Base-by-base conservation (phyloP, 805 yeast genomes). In the Zygoascus bituminiphila region DNA sequence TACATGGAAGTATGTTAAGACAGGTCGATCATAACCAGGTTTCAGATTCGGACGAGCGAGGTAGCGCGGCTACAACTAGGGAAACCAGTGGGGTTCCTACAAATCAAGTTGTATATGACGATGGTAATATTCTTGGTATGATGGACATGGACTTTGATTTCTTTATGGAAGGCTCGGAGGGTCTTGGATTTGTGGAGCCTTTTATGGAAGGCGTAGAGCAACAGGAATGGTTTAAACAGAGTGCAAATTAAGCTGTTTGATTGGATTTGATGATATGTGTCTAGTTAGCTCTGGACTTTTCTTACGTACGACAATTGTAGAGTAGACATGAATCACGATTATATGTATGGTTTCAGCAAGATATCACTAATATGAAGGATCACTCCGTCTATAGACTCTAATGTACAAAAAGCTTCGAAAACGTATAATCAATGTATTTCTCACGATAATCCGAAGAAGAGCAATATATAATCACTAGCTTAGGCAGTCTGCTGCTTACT, bases 161-260 rank as follows among this genome's bases (percentile, higher is more conserved):
- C 45, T 50, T 57, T 22, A 58, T 55, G 54, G 61, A 58, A 26
- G 62, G 62, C 29, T 54, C 61, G 5, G 62, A 58, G 40, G 62
- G 62, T 10, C 50, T 58, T 12, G 61, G 57, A 2, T 58, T 58
- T 33, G 62, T 58, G 12, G 62, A 58, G 47, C 62, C 59, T 6
- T 48, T 58, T 38, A 56, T 58, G 50, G 61, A 58, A 38, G 60
- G 59, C 9, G 51, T 58, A 21, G 62, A 57, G 47, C 62, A 58
- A 48, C 57, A 51, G 31, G 29, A 44, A 17, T 36, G 26, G 39
- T 29, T 24, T 14, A 25, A 31, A 26, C 24, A 22, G 10, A 29
- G 33, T 6, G 33, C 33, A n/a, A n/a, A n/a, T n/a, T n/a, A n/a
- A n/a, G n/a, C n/a, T n/a, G n/a, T n/a, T n/a, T n/a, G n/a, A n/a